phyloP scores from a whole-genome alignment of 139 green algal genomes.

The Mesotaenium endlicherianum region DNA sequence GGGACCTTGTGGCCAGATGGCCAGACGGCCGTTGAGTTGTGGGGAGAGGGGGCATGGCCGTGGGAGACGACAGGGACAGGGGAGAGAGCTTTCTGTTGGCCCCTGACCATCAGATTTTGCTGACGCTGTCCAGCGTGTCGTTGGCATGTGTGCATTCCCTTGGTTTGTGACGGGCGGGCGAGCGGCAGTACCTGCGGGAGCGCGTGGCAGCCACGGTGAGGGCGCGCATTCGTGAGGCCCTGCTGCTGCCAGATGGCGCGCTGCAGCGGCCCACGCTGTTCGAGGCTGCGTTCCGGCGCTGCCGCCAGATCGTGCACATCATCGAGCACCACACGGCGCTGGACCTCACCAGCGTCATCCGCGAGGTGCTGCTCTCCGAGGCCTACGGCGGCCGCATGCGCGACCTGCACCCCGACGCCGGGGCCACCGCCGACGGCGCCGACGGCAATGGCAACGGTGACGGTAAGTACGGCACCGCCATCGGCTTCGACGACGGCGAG shows the following conservation, averaged over 20 bases:
- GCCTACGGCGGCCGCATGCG: constrained; percentile 13
- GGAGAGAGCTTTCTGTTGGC: neutral
- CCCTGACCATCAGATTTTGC: neutral
- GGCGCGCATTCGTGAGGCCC: neutral
- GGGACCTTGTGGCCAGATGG: too few relatives aligned
- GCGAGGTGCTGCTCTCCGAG: constrained; percentile 37
- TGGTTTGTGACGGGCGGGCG: neutral
- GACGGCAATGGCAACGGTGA: too few relatives aligned
- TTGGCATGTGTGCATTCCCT: neutral
- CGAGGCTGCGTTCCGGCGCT: constrained; percentile 8
- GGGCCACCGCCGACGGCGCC: neutral
- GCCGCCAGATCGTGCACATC: constrained; percentile 8
- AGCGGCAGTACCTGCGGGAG: constrained; percentile 30
- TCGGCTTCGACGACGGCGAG: too few relatives aligned
- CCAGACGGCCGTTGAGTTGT: too few relatives aligned
- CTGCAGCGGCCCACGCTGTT: constrained; percentile 16
- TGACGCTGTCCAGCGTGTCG: neutral
- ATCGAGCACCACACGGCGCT: constrained; percentile 29
- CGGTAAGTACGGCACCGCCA: too few relatives aligned
- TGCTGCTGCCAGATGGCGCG: constrained; percentile 1
- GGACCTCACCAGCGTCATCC: constrained; percentile 18
- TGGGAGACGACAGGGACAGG: too few relatives aligned
- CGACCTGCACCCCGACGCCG: neutral
- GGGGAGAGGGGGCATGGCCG: too few relatives aligned
- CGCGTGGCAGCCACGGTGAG: neutral